Percentiles rank a stretch among this genome's conserved stretches.
Conservation (phyloP, 495 filamentous ascomycete genomes). For the Halenospora varia region DNA sequence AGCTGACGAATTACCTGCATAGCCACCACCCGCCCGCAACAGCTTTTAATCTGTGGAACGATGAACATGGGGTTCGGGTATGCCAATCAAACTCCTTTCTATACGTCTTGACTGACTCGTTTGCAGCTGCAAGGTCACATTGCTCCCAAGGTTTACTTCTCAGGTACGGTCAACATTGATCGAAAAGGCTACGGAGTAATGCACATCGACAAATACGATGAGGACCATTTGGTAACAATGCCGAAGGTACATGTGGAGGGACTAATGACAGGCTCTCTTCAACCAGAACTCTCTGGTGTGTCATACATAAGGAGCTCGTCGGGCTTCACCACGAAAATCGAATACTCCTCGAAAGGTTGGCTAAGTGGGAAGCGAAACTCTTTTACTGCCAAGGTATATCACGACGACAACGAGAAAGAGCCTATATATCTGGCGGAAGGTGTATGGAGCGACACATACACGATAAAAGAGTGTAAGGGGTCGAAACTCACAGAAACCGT, state of each 20-base stretch:
- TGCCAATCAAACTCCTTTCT: not conserved
- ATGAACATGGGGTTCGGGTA: slow-evolving; percentile 63
- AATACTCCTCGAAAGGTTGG: slow-evolving; percentile 92
- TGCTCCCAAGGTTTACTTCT: slow-evolving; percentile 94
- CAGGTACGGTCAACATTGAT: slow-evolving; percentile 88
- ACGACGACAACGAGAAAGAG: slow-evolving; percentile 51
- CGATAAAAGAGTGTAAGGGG: slow-evolving; percentile 70
- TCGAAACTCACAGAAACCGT: slow-evolving; percentile 59
- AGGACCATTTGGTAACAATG: slow-evolving; percentile 87
- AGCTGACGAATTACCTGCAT: slow-evolving; percentile 13
- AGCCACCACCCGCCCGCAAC: slow-evolving; percentile 98
- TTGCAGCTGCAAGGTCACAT: slow-evolving; percentile 86
- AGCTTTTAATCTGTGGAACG: slow-evolving; percentile 87
- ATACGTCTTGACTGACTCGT: not conserved
- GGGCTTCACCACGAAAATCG: slow-evolving; percentile 88
- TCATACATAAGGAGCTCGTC: slow-evolving; percentile 81
- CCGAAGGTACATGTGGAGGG: slow-evolving; percentile 92
- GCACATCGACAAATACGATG: slow-evolving; percentile 62
- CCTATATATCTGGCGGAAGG: slow-evolving; percentile 82
- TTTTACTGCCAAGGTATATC: slow-evolving; percentile 71
- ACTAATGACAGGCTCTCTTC: slow-evolving; percentile 85
- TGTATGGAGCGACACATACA: slow-evolving; percentile 86
- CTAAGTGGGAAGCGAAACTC: slow-evolving; percentile 92
- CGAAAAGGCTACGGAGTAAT: slow-evolving; percentile 94
- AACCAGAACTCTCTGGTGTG: slow-evolving; percentile 79